Evolutionary conservation across 1,284 basidiomycete species (phyloP).

Genomic region (Dichomitus squalens): DNA sequence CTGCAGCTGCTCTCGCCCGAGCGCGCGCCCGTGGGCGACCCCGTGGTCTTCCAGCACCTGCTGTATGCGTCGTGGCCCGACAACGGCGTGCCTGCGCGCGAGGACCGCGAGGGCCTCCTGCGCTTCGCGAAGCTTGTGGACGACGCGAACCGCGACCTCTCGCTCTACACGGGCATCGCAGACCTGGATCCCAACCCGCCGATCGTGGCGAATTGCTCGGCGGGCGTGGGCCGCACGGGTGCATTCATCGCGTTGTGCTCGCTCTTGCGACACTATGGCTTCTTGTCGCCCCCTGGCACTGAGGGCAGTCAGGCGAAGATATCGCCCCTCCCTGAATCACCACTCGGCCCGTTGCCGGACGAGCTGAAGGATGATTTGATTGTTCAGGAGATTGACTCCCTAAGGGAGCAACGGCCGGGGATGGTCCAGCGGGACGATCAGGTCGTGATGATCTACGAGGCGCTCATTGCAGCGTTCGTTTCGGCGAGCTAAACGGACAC

Average conservation of each 20-base stretch:
- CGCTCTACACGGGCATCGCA: slow-evolving; percentile 32
- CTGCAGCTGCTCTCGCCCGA: slow-evolving; percentile 29
- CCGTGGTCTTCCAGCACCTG: slow-evolving; percentile 67
- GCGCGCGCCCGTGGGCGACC: slow-evolving; percentile 29
- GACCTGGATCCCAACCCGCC: slow-evolving; percentile 61
- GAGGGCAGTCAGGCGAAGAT: slow-evolving; percentile 10
- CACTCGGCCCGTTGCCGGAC: slow-evolving; percentile 57
- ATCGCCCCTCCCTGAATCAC: slow-evolving; percentile 44
- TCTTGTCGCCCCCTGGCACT: slow-evolving; percentile 43
- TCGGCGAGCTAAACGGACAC: neutral
- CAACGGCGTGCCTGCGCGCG: slow-evolving; percentile 68
- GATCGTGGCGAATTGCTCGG: slow-evolving; percentile 83
- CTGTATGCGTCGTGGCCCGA: slow-evolving; percentile 83
- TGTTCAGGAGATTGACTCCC: slow-evolving; percentile 70
- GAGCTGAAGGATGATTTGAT: slow-evolving; percentile 61
- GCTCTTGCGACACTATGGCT: slow-evolving; percentile 58
- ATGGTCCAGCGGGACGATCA: slow-evolving; percentile 83
- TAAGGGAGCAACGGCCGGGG: slow-evolving; percentile 78
- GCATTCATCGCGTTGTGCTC: slow-evolving; percentile 83
- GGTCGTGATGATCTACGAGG: slow-evolving; percentile 65
- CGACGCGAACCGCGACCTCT: slow-evolving; percentile 51
- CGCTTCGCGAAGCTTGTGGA: slow-evolving; percentile 68
- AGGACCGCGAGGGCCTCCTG: slow-evolving; percentile 58
- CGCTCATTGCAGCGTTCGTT: slow-evolving; percentile 46
- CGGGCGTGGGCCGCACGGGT: slow-evolving; percentile 90